Percentiles rank a stretch among this genome's conserved stretches.
Conservation (phyloP, 352 stramenopile species). For the Phytopythium vexans region DNA sequence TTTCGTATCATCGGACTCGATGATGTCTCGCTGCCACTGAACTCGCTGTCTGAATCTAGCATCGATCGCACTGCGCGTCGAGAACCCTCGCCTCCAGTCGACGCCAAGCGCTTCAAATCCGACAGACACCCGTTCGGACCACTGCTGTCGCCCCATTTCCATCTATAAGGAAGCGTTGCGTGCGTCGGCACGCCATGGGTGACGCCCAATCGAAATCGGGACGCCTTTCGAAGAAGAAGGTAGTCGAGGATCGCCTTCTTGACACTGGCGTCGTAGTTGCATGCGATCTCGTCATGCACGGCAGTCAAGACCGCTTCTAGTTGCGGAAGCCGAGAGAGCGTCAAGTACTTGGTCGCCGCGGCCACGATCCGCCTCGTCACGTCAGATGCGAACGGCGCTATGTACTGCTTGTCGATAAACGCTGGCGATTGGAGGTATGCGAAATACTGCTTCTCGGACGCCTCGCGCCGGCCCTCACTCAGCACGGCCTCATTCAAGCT, state of each 20-base stretch:
- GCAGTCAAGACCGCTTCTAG: constrained; percentile 40
- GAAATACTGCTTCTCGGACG: constrained; percentile 56
- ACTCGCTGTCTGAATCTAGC: too few relatives aligned
- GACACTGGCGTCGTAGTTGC: constrained; percentile 59
- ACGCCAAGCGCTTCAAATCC: constrained; percentile 42
- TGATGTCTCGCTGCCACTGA: too few relatives aligned
- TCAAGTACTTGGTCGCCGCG: constrained; percentile 54
- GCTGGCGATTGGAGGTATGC: constrained; percentile 36
- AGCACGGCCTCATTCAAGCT: too few relatives aligned
- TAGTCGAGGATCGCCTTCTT: constrained; percentile 83
- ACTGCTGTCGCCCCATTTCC: constrained; percentile 64
- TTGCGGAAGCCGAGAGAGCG: constrained; percentile 17
- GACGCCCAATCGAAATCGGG: constrained; percentile 50
- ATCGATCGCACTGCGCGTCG: background rate
- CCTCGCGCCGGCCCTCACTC: background rate
- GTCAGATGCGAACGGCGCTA: constrained; percentile 28
- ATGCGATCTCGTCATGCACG: constrained; percentile 41
- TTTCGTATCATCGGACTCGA: too few relatives aligned
- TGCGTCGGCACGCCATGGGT: constrained; percentile 37
- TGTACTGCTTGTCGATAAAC: constrained; percentile 36
- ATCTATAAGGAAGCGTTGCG: constrained; percentile 41
- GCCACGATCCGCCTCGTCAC: constrained; percentile 42
- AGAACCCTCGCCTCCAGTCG: background rate
- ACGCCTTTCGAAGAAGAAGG: constrained; percentile 37
- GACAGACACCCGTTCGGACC: constrained; percentile 43